phyloP scores from a whole-genome alignment of 306 rosid genomes.

The Arachis stenosperma region DNA sequence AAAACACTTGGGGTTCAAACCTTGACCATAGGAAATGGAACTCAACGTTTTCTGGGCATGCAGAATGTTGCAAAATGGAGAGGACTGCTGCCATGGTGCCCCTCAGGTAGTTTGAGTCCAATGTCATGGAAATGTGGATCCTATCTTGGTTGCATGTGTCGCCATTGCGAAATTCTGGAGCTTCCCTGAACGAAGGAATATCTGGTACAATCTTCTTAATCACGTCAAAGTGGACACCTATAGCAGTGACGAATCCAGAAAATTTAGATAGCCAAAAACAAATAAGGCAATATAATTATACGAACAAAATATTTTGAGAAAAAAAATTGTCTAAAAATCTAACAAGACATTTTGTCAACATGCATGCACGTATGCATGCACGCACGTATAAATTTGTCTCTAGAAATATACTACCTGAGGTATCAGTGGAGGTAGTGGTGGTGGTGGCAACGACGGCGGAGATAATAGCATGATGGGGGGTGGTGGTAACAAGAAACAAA shows the following conservation, averaged over 20 bases:
- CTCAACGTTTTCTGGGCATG: slow-evolving; percentile 75
- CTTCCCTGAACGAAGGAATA: slow-evolving; percentile 65
- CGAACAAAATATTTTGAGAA: too few relatives aligned
- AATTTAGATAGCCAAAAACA: too few relatives aligned
- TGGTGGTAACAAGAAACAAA: slow-evolving; percentile 12
- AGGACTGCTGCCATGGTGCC: slow-evolving; percentile 87
- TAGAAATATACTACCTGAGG: too few relatives aligned
- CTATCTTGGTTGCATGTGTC: slow-evolving; percentile 51
- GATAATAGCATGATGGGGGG: neutral
- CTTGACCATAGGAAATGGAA: slow-evolving; percentile 80
- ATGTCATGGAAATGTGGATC: slow-evolving; percentile 80
- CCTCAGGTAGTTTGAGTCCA: slow-evolving; percentile 81
- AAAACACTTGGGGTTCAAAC: slow-evolving; percentile 59
- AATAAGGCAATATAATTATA: too few relatives aligned
- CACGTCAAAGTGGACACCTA: slow-evolving; percentile 51
- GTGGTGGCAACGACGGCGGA: neutral
- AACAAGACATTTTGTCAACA: too few relatives aligned
- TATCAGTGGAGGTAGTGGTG: neutral
- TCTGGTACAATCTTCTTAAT: slow-evolving; percentile 52
- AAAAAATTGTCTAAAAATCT: too few relatives aligned
- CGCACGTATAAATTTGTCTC: too few relatives aligned
- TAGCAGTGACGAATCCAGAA: too few relatives aligned
- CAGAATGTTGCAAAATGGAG: slow-evolving; percentile 73
- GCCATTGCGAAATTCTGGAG: slow-evolving; percentile 72
- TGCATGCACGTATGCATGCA: too few relatives aligned